Conservation (phyloP, 805 yeast genomes). For the Crinitomyces ghanaensis region DNA sequence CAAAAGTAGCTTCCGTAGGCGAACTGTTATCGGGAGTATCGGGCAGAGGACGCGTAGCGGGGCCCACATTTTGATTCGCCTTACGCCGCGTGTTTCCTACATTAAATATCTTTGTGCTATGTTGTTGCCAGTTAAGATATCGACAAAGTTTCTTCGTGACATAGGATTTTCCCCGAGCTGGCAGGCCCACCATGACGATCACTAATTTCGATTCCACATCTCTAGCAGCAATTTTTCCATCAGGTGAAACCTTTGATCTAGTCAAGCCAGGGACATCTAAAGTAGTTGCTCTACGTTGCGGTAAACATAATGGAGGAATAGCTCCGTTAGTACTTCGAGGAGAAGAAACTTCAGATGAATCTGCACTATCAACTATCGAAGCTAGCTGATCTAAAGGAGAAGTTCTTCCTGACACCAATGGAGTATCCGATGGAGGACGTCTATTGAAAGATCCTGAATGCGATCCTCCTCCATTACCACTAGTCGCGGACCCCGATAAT, state of each 20-base stretch:
- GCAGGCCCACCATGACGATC: constrained; percentile 90
- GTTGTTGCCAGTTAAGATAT: constrained; percentile 89
- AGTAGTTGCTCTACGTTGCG: constrained; percentile 55
- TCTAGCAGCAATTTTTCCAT: constrained; percentile 31
- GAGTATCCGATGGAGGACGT: constrained; percentile 18
- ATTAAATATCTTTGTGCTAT: constrained; percentile 80
- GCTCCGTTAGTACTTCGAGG: constrained; percentile 8
- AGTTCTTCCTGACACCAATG: constrained; percentile 13
- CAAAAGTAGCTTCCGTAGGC: constrained; percentile 12
- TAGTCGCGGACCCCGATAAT: too few species aligned
- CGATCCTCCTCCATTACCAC: too few species aligned
- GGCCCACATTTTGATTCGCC: constrained; percentile 51
- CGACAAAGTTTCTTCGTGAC: constrained; percentile 84
- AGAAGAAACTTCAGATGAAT: constrained; percentile 7
- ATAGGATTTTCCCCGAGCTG: constrained; percentile 92
- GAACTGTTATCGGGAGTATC: constrained; percentile 24
- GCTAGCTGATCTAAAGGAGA: constrained; percentile 15
- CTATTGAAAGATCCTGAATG: constrained; percentile 13
- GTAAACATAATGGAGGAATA: constrained; percentile 15
- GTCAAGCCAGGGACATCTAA: constrained; percentile 90
- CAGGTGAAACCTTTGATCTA: constrained; percentile 65
- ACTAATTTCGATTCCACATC: constrained; percentile 80
- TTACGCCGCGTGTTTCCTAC: constrained; percentile 91
- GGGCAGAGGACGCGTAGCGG: constrained; percentile 53
- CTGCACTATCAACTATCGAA: not conserved